A percentile compares a stretch with the other conserved stretches of the same genome.
These are phyloP conservation scores for Linnemannia schmuckeri DNA, from an alignment of 192 early-diverging fungal genomes.

Conservation along the genomic window DNA sequence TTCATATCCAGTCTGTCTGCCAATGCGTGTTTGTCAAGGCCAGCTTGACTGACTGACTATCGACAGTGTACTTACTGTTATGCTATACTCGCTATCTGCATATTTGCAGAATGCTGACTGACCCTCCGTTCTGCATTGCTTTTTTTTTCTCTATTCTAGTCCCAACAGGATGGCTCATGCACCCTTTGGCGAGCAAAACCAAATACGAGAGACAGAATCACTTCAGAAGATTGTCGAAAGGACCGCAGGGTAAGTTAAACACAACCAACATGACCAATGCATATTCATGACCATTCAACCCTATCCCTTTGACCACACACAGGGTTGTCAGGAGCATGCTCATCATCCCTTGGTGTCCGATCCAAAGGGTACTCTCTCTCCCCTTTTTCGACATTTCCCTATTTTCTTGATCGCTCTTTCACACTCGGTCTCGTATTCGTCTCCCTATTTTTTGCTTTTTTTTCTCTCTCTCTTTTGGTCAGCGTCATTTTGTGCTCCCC, in stretches of 20 bases:
- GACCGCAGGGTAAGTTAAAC: constrained; percentile 49
- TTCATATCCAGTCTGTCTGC: not conserved
- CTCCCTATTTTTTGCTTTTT: not conserved
- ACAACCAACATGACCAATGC: not conserved
- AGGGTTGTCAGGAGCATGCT: not conserved
- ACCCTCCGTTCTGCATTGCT: not conserved
- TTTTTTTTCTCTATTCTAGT: constrained; percentile 4
- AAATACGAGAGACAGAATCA: constrained; percentile 46
- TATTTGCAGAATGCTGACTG: not conserved
- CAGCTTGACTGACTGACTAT: not conserved
- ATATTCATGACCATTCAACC: not conserved
- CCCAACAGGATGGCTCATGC: constrained; percentile 30
- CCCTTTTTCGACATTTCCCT: not conserved
- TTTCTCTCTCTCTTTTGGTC: not conserved
- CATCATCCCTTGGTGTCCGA: not conserved
- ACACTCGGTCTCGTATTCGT: not conserved
- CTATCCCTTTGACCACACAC: not conserved
- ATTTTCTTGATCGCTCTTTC: not conserved
- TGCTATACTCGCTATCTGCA: not conserved
- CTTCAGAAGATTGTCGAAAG: constrained; percentile 55
- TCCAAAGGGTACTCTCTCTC: not conserved
- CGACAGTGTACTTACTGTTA: not conserved
- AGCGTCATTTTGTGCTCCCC: not conserved
- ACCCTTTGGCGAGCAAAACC: constrained; percentile 30
- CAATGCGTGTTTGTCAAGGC: not conserved